Conservation (phyloP, 2,329 filamentous ascomycete genomes). For the Drechslera avenae region DNA sequence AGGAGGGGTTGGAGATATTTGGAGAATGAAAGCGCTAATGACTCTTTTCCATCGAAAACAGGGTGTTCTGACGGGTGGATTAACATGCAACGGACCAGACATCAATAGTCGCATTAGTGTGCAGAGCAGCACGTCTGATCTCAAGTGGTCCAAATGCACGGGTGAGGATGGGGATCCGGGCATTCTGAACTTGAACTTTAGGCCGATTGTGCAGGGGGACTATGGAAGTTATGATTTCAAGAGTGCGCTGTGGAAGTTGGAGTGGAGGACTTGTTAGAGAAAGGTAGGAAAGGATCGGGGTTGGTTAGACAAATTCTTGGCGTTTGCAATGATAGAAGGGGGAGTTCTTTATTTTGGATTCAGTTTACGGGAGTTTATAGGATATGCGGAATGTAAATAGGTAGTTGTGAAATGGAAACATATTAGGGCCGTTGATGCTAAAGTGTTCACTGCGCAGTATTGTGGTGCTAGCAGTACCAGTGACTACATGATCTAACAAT, state of each 20-base stretch:
- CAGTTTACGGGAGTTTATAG: no score
- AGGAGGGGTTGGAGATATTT: no score
- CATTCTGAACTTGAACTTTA: constrained; percentile 40
- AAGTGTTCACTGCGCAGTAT: no score
- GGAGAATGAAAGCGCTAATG: not conserved
- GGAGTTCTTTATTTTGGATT: no score
- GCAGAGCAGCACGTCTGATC: constrained; percentile 25
- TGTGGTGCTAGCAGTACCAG: no score
- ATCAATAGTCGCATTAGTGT: constrained; percentile 36
- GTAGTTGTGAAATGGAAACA: no score
- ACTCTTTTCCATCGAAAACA: constrained; percentile 6
- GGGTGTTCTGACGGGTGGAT: constrained; percentile 24
- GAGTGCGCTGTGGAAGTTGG: constrained; percentile 32
- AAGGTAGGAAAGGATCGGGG: not conserved
- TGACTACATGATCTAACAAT: no score
- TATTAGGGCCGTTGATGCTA: no score
- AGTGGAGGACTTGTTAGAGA: constrained; percentile 37
- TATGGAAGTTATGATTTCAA: constrained; percentile 37
- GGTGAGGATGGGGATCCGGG: constrained; percentile 33
- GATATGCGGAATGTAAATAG: no score
- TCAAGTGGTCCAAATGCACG: constrained; percentile 40
- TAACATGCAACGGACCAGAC: constrained; percentile 32
- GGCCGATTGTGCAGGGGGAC: constrained; percentile 36
- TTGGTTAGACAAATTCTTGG: no score
- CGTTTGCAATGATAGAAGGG: no score